Percentiles rank a stretch among this genome's conserved stretches.
These are phyloP conservation scores for Sideroxylon spinosum DNA, from an alignment of 179 eudicot species.

Conservation along the genomic window DNA sequence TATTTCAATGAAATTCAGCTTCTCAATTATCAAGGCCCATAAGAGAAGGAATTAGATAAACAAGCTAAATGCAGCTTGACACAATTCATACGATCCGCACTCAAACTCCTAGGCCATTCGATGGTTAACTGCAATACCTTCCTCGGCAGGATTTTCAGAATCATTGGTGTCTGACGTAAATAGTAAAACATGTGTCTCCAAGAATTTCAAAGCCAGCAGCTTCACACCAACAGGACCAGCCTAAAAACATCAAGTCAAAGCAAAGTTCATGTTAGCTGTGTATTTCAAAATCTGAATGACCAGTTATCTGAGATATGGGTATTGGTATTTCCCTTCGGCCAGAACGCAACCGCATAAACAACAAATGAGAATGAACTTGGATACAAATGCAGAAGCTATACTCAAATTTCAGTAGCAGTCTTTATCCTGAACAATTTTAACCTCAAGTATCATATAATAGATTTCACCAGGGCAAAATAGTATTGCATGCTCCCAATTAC, in stretches of 20 bases:
- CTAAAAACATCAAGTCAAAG: conserved; percentile 42
- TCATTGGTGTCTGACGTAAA: conserved; percentile 55
- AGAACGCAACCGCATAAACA: neutral
- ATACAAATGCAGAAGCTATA: neutral
- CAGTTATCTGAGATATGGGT: neutral
- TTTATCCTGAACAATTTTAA: neutral
- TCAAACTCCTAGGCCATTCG: neutral
- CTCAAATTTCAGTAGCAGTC: neutral
- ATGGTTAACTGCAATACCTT: conserved; percentile 45
- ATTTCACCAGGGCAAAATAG: neutral
- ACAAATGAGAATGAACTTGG: neutral
- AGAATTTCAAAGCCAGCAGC: conserved; percentile 72
- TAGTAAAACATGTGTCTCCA: conserved; percentile 66
- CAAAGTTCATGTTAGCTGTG: neutral
- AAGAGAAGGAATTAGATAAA: conserved; percentile 7
- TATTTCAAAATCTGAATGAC: conserved; percentile 13
- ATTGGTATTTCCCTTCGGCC: neutral
- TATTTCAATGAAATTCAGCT: neutral
- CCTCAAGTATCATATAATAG: neutral
- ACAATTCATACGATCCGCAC: neutral
- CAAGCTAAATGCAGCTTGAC: conserved; percentile 1
- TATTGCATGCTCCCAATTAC: neutral
- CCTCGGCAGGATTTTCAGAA: conserved; percentile 35
- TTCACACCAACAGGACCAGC: conserved; percentile 54
- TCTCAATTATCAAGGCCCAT: neutral